These are phyloP conservation scores for Blastocystis hominis DNA, from an alignment of 352 stramenopile genomes.

Conservation along the genomic window DNA sequence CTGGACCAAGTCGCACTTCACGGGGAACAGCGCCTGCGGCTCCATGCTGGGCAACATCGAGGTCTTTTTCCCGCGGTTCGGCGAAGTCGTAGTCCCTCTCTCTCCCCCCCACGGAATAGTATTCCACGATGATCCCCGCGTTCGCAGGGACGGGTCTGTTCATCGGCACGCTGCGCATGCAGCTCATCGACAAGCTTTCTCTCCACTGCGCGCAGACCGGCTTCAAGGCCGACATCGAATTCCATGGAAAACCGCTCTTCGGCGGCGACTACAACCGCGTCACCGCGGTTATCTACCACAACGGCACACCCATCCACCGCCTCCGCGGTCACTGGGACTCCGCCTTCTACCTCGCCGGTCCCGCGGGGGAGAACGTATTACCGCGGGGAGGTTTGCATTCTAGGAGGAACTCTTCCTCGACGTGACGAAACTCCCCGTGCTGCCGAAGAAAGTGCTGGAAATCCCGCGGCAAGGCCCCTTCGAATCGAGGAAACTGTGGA, in stretches of 20 bases:
- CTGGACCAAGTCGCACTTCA: slow-evolving; percentile 52
- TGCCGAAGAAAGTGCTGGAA: slow-evolving; percentile 28
- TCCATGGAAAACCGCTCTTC: slow-evolving; percentile 38
- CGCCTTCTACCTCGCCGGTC: not conserved
- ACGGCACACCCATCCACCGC: not conserved
- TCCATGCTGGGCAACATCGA: slow-evolving; percentile 22
- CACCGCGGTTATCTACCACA: not conserved
- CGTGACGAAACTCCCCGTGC: slow-evolving; percentile 18
- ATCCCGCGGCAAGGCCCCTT: not conserved
- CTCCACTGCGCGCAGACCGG: slow-evolving; percentile 1
- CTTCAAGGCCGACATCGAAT: slow-evolving; percentile 28
- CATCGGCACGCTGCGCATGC: slow-evolving; percentile 6
- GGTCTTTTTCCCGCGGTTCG: slow-evolving; percentile 22
- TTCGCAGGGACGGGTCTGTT: slow-evolving; percentile 41
- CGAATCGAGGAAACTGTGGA: slow-evolving; percentile 16
- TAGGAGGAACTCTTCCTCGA: slow-evolving; percentile 13
- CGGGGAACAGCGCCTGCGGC: slow-evolving; percentile 18
- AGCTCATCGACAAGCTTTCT: slow-evolving; percentile 17
- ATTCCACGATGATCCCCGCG: not conserved
- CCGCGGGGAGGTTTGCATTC: not conserved
- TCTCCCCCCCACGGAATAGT: not conserved
- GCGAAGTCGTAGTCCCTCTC: not conserved
- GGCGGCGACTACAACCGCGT: slow-evolving; percentile 13
- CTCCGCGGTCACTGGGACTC: slow-evolving; percentile 28
- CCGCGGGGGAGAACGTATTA: not conserved